Base-by-base conservation (phyloP, 1,284 basidiomycete species). In the Pseudozyma sp. region DNA sequence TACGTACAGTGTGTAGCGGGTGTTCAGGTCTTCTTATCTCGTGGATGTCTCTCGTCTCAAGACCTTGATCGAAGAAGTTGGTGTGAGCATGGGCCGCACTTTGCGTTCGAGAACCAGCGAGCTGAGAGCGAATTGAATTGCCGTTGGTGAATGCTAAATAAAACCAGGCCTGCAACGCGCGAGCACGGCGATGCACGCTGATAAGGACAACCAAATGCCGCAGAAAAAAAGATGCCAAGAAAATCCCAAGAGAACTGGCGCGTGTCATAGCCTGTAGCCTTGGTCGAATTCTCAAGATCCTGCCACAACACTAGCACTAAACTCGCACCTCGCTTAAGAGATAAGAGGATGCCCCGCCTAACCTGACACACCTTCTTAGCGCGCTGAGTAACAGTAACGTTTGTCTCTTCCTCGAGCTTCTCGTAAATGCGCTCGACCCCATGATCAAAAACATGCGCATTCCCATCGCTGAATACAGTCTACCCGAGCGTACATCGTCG, bases 151-250 rank as follows among this genome's bases (percentile, higher is more conserved):
- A 33, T 34, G 35, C 19, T 49, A 6, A 17, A 19, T 39, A 34
- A 29, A 47, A 47, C 1, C 29, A 11, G 24, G 11, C 11, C 0
- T 48, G 9, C 19, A 4, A 29, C 10, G 10, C 24, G 19, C 33
- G 16, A 35, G 7, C 10, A 14, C 50, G 50, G 50, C 50, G 50
- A 52, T 33, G 8, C 9, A 49, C 54, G 54, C 54, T 57, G 55
- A 56, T 56, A 49, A 56, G 35, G n/a, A 47, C 13, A 7, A 8
- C 7, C 11, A 17, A 31, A 47, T 55, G 54, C 45, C 54, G 16
- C 31, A 46, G n/a, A 7, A 10, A 7, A 10, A 7, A 31, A 17
- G 33, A 55, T 47, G 54, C 54, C 46, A 56, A 56, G 35, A 37
- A 37, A 37, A 37, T 45, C 34, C n/a, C 6, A 13, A 19, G 9